Evolutionary conservation across 1,139 yeast species (phyloP).

Genomic region (Nakaseomyces glabratus): DNA sequence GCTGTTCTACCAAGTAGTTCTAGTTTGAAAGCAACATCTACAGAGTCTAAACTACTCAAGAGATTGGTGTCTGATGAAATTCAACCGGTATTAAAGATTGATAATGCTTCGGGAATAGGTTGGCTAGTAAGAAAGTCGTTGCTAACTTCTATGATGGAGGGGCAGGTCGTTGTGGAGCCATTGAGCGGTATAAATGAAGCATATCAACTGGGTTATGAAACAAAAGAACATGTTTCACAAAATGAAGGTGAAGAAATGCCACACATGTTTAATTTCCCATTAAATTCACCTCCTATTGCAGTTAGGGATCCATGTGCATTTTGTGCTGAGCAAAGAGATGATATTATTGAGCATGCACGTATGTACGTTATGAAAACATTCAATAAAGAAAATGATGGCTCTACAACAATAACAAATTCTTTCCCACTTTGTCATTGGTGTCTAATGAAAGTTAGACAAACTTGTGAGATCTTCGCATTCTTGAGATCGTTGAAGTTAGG

Average conservation of each 20-base stretch:
- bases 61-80: constrained; percentile 67
- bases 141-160: constrained; percentile 64
- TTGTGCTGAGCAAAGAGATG: constrained; percentile 70
- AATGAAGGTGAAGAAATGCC: constrained; percentile 18
- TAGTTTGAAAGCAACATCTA: constrained; percentile 31
- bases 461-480: constrained; percentile 71
- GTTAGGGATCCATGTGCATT: constrained; percentile 64
- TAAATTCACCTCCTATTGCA: constrained; percentile 59
- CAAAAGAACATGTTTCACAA: constrained; percentile 2
- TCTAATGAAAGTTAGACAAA: constrained; percentile 64
- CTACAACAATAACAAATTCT: constrained; percentile 30
- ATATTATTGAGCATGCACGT: constrained; percentile 66
- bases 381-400: constrained; percentile 23
- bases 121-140: constrained; percentile 53
- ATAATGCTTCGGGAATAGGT: constrained; percentile 50
- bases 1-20: constrained; percentile 29
- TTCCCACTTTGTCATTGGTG: constrained; percentile 85
- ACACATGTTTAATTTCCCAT: constrained; percentile 35
- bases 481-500: constrained; percentile 52
- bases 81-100: constrained; percentile 59
- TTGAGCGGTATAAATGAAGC: constrained; percentile 73
- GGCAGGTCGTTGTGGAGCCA: constrained; percentile 78
- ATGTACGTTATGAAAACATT: constrained; percentile 52
- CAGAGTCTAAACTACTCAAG: constrained; percentile 53
- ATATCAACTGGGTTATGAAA: constrained; percentile 13